Evolutionary conservation across 176 grass and related monocot species (phyloP).

Genomic region (Oryza meyeriana): DNA sequence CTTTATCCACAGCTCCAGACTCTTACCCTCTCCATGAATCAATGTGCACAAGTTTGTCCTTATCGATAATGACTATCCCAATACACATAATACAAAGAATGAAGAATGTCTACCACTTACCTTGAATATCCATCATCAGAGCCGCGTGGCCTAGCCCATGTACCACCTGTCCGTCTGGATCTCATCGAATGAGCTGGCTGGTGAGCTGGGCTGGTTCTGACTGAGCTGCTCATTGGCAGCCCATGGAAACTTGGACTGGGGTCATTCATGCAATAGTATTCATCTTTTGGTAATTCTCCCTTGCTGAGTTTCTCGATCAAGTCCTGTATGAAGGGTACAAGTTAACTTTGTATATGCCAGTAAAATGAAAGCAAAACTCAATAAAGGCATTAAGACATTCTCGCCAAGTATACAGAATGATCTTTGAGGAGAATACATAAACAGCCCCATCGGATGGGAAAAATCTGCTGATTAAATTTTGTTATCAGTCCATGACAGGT

Average conservation of each 20-base stretch:
- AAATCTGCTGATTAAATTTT: not conserved
- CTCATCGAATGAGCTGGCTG: slow-evolving; percentile 70
- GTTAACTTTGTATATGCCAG: not conserved
- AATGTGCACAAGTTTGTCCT: not conserved
- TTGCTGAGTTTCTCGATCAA: slow-evolving; percentile 93
- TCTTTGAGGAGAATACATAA: not conserved
- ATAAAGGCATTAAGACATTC: not conserved
- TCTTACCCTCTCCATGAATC: no score
- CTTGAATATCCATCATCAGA: slow-evolving; percentile 99
- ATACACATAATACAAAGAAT: not conserved
- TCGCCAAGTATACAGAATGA: not conserved
- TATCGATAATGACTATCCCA: not conserved
- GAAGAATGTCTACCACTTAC: slow-evolving; percentile 34
- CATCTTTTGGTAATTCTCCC: slow-evolving; percentile 86
- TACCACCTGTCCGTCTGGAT: slow-evolving; percentile 62
- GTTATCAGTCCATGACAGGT: not conserved
- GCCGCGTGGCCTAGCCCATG: slow-evolving; percentile 82
- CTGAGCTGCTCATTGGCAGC: slow-evolving; percentile 43
- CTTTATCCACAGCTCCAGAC: no score
- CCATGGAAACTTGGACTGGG: slow-evolving; percentile 74
- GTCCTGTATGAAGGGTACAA: slow-evolving; percentile 44
- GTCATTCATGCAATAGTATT: slow-evolving; percentile 87
- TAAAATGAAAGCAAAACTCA: slow-evolving; percentile 12
- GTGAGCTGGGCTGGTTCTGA: slow-evolving; percentile 47
- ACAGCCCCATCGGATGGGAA: no score